Conservation (phyloP, 2,329 filamentous ascomycete genomes). For the Monilinia aucupariae region DNA sequence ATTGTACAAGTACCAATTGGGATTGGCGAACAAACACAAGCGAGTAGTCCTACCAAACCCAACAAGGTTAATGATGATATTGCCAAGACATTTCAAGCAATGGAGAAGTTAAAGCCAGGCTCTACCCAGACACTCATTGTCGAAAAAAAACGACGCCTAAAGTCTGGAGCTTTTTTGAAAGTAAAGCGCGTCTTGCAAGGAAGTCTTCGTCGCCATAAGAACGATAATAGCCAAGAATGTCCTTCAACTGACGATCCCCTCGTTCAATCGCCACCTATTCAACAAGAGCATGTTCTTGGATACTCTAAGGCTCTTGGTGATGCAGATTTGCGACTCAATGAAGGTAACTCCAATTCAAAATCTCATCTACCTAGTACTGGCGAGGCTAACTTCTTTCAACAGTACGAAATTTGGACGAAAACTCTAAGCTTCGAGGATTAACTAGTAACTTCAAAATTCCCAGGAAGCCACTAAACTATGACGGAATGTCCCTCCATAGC, state of each 20-base stretch:
- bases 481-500: not conserved
- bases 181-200: constrained; percentile 25
- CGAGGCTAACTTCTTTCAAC: not conserved
- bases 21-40: not conserved
- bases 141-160: constrained; percentile 24
- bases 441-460: not conserved
- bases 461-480: constrained; percentile 1
- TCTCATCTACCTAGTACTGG: not conserved
- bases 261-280: constrained; percentile 12
- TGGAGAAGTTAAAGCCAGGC: constrained; percentile 3
- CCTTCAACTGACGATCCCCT: constrained; percentile 17
- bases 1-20: not conserved
- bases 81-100: constrained; percentile 1
- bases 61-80: constrained; percentile 12
- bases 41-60: not conserved
- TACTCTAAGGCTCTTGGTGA: constrained; percentile 6
- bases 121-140: constrained; percentile 16
- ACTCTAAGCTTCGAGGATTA: not conserved
- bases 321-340: constrained; percentile 25
- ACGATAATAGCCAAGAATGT: constrained; percentile 20
- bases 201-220: constrained; percentile 18
- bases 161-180: constrained; percentile 23
- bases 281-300: constrained; percentile 16
- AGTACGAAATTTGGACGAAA: not conserved
- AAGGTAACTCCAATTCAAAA: constrained; percentile 20